phyloP scores from a whole-genome alignment of 2,329 filamentous ascomycete species.

The Aspergillus jensenii region DNA sequence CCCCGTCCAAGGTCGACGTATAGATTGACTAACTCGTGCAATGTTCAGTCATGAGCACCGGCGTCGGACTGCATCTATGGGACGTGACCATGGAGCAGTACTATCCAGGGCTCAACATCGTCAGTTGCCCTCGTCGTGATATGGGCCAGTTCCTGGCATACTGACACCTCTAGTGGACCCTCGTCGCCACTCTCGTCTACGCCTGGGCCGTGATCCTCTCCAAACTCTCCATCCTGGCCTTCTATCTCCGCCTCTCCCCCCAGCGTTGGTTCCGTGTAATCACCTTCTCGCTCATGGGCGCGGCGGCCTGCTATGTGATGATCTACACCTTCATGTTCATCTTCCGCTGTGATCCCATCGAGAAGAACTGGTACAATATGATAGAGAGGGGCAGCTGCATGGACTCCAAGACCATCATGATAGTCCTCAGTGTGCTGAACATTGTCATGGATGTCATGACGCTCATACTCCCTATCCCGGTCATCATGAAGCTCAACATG shows the following conservation, averaged over 20 bases:
- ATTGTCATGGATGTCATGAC: background rate
- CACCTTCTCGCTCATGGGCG: background rate
- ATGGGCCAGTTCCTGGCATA: background rate
- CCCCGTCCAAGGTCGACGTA: background rate
- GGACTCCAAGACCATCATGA: background rate
- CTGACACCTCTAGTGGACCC: background rate
- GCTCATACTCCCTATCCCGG: background rate
- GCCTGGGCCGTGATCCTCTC: background rate
- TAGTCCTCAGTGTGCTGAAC: background rate
- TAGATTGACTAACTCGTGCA: background rate
- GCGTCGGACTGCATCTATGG: background rate
- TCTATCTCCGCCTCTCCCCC: background rate
- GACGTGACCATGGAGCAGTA: background rate
- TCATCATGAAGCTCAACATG: constrained; percentile 1
- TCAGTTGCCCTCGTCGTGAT: background rate
- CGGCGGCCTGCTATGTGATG: background rate
- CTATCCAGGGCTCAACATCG: background rate
- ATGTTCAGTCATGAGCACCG: background rate
- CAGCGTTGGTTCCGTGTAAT: background rate
- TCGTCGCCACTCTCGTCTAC: background rate
- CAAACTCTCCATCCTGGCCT: background rate
- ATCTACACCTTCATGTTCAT: background rate
- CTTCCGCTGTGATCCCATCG: background rate
- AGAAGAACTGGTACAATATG: background rate
- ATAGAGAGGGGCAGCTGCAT: background rate